phyloP scores from a whole-genome alignment of 2,329 filamentous ascomycete genomes.

The Paracamarosporium sp. region DNA sequence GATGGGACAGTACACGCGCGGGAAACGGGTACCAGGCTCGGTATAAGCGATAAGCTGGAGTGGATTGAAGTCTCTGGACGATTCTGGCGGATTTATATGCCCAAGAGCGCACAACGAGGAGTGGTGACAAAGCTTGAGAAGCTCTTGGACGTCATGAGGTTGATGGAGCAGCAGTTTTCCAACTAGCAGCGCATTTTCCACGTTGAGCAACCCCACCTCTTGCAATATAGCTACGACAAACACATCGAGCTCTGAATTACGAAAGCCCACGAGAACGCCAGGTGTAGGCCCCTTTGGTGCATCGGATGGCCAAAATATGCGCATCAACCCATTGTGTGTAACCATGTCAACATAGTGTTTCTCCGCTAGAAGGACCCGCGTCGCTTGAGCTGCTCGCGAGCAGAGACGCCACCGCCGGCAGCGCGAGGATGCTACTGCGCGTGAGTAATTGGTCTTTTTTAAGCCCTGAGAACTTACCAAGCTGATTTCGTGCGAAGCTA shows the following conservation, averaged over 20 bases:
- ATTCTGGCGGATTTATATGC: slow-evolving; percentile 70
- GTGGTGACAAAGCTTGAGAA: slow-evolving; percentile 85
- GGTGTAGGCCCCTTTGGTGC: slow-evolving; percentile 74
- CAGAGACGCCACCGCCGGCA: slow-evolving; percentile 81
- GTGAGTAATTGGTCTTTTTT: slow-evolving; percentile 17
- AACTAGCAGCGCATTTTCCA: slow-evolving; percentile 85
- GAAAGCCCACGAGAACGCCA: slow-evolving; percentile 93
- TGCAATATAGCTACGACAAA: slow-evolving; percentile 90
- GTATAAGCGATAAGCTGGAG: slow-evolving; percentile 71
- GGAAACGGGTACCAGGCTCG: slow-evolving; percentile 61
- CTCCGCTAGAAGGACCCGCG: slow-evolving; percentile 84
- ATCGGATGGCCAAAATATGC: slow-evolving; percentile 98
- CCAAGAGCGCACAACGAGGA: slow-evolving; percentile 86
- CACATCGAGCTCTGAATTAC: slow-evolving; percentile 88
- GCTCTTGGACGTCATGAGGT: slow-evolving; percentile 77
- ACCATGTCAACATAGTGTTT: slow-evolving; percentile 67
- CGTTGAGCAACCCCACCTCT: slow-evolving; percentile 84
- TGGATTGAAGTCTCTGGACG: slow-evolving; percentile 63
- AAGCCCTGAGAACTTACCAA: slow-evolving; percentile 65
- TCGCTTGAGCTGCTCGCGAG: slow-evolving; percentile 91
- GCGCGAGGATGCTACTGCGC: slow-evolving; percentile 77
- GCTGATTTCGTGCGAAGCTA: slow-evolving; percentile 80
- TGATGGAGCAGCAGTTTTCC: slow-evolving; percentile 85
- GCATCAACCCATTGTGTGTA: slow-evolving; percentile 83
- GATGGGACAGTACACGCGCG: slow-evolving; percentile 72